Conservation (phyloP, 2,329 filamentous ascomycete species). For the Curvularia verruculosa region DNA sequence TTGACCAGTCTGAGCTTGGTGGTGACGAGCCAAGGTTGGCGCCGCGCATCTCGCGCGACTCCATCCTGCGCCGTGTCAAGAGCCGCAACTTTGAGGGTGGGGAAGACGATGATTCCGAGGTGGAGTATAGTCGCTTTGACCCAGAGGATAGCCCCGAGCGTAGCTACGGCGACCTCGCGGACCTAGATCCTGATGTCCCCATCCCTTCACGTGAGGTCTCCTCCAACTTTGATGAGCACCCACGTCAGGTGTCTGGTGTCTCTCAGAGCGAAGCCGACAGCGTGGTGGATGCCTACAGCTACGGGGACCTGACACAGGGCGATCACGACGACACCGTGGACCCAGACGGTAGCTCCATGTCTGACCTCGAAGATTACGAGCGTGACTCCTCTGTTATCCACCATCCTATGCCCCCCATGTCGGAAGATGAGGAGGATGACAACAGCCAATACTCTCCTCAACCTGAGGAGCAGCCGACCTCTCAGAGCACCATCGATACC, state of each 20-base stretch:
- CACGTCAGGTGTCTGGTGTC: conserved; percentile 66
- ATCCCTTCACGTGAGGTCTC: conserved; percentile 82
- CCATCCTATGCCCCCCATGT: conserved; percentile 51
- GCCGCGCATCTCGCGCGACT: conserved; percentile 88
- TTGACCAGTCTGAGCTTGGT: conserved; percentile 40
- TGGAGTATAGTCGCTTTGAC: conserved; percentile 43
- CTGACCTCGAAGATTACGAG: conserved; percentile 51
- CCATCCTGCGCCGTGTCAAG: conserved; percentile 87
- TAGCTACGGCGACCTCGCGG: conserved; percentile 58
- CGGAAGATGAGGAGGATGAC: conserved; percentile 62
- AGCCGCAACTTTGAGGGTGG: conserved; percentile 65
- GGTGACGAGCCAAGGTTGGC: conserved; percentile 63
- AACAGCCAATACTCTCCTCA: conserved; percentile 62
- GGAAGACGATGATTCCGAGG: conserved; percentile 38
- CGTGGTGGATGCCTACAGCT: conserved; percentile 66
- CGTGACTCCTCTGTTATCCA: conserved; percentile 62
- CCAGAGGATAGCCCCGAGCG: conserved; percentile 62
- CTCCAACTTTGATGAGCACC: conserved; percentile 64
- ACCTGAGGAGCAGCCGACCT: conserved; percentile 44
- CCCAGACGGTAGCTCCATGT: conserved; percentile 60
- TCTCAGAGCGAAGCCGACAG: conserved; percentile 60
- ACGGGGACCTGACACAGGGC: conserved; percentile 61
- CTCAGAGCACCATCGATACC: conserved; percentile 47
- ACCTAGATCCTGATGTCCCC: conserved; percentile 83
- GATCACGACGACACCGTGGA: conserved; percentile 61